Evolutionary conservation across 305 asterid genomes (phyloP).

Genomic region (Ajuga reptans): DNA sequence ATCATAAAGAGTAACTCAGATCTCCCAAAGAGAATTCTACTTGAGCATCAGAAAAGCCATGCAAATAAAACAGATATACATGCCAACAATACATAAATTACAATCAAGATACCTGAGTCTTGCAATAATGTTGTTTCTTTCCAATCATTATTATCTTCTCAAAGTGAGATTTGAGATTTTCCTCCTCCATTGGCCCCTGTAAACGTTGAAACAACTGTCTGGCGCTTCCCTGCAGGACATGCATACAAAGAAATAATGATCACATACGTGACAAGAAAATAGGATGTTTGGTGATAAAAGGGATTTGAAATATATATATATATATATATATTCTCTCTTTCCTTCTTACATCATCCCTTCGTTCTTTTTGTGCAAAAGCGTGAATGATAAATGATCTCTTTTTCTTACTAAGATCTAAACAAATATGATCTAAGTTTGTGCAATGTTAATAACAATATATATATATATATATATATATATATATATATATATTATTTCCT

Average conservation of each 20-base stretch:
- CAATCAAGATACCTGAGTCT: conserved; percentile 48
- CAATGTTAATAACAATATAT: background rate
- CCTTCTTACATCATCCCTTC: too few species aligned
- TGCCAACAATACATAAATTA: conserved; percentile 1
- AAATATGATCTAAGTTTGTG: background rate
- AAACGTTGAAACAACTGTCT: conserved; percentile 81
- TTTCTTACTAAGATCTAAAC: background rate
- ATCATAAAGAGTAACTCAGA: background rate
- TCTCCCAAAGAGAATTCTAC: background rate
- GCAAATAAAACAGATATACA: background rate
- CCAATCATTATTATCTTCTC: conserved; percentile 73
- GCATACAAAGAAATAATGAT: conserved; percentile 13
- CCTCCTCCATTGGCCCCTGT: conserved; percentile 96
- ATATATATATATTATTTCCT: background rate
- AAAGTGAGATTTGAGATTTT: conserved; percentile 74
- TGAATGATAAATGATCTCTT: background rate
- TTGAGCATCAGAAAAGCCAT: background rate
- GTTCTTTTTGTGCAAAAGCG: background rate
- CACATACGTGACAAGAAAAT: conserved; percentile 11
- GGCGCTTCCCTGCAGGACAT: conserved; percentile 76
- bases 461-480: too few species aligned
- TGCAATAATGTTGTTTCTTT: conserved; percentile 47
- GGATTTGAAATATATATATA: too few species aligned
- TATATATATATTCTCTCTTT: too few species aligned
- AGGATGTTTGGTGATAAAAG: background rate